Percentiles rank a stretch among this genome's conserved stretches.
Conservation (phyloP, 169 alveolate species). For the Sarcocystis neurona region DNA sequence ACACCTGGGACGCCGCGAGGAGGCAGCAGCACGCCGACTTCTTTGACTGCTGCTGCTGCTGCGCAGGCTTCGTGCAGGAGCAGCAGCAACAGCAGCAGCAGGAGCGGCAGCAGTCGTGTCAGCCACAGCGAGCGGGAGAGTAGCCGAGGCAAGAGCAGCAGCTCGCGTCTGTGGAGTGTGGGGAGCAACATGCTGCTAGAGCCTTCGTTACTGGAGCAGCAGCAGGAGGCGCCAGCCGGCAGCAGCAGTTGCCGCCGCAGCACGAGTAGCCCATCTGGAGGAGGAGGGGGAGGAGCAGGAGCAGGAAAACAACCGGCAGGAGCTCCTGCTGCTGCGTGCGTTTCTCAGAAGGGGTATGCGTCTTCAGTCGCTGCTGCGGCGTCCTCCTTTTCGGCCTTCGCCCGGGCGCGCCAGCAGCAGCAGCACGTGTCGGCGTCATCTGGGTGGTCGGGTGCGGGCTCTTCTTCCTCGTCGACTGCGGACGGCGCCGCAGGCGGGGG, state of each 20-base stretch:
- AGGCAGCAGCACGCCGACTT: background rate
- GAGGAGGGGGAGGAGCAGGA: background rate
- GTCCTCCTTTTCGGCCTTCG: background rate
- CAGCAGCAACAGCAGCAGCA: background rate
- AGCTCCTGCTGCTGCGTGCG: too few species aligned
- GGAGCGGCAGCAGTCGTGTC: background rate
- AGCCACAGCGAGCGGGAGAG: background rate
- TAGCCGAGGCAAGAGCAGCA: background rate
- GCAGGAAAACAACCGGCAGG: too few species aligned
- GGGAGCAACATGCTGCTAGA: background rate
- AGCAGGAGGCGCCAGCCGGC: background rate
- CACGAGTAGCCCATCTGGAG: background rate
- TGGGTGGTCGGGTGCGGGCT: background rate
- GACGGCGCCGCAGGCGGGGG: background rate
- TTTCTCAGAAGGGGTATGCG: too few species aligned
- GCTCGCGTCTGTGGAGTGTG: background rate
- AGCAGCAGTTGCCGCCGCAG: background rate
- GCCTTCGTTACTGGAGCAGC: background rate
- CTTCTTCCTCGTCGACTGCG: background rate
- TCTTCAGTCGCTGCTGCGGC: too few species aligned
- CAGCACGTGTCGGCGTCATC: background rate
- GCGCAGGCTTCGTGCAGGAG: background rate
- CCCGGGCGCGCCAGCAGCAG: background rate
- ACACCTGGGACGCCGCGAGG: background rate
- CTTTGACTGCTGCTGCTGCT: background rate